Base-by-base conservation (phyloP, 2,329 filamentous ascomycete species). In the Coniochaeta ligniaria region DNA sequence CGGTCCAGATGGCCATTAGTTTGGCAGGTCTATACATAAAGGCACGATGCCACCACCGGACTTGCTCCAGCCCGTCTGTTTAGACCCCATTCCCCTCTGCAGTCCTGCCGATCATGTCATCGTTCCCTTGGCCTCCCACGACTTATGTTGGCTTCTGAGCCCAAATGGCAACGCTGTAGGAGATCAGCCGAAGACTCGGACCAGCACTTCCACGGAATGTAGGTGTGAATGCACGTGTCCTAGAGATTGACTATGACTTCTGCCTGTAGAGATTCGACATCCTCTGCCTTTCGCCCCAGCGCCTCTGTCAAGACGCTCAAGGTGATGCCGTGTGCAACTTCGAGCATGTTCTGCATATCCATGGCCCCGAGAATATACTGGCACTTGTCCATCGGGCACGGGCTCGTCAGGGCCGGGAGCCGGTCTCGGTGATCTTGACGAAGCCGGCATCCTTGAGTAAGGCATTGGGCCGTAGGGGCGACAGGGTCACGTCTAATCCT, bases 371-470 rank as follows among this genome's bases (percentile, higher is more conserved):
- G 57, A 1, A 28, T 17, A 38, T 58, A 47, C 38, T 58, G 36
- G 20, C 43, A 14, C 22, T 58, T 43, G 5, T 38, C 63, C 17
- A 64, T 68, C 6, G 69, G 62, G 69, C 68, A 72, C 6, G 64
- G 56, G 9, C 67, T 67, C 4, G 70, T 64, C 3, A 70, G 70
- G 12, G 70, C 58, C 20, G 63, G 38, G 35, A 59, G 62, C 6
- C 6, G 20, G 24, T 59, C 43, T 63, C 61, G 11, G 59, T 52
- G 14, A 65, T 55, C 55, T 64, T 62, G 20, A 64, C 61, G 43
- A 67, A 66, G 1, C 63, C 65, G 3, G 64, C 61, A 5, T 60
- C 41, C 20, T 38, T 33, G 3, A 65, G 35, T 59, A 66, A 65
- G 31, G 62, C 60, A 58, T 68, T 66, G 38, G 66, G 67, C 11